Evolutionary conservation across 352 stramenopile species (phyloP).

Genomic region (Phytopythium montanum): DNA sequence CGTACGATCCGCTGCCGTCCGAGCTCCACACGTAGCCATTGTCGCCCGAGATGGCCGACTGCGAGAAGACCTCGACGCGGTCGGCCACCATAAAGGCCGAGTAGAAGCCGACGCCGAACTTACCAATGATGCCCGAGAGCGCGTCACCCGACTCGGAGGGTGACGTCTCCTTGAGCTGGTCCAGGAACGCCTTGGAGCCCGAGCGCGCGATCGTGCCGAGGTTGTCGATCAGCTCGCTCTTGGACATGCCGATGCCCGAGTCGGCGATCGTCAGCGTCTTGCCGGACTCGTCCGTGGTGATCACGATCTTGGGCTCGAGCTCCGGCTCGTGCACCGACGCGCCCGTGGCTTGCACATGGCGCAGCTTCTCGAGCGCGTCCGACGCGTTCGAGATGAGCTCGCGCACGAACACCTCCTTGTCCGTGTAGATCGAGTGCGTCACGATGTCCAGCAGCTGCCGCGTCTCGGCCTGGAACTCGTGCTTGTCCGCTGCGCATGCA

Average conservation of each 20-base stretch:
- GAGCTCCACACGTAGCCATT: slow-evolving; percentile 69
- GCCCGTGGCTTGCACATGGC: slow-evolving; percentile 89
- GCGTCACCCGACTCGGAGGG: slow-evolving; percentile 65
- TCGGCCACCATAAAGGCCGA: slow-evolving; percentile 99
- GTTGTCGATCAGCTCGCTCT: slow-evolving; percentile 96
- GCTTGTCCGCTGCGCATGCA: slow-evolving; percentile 38
- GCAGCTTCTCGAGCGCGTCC: slow-evolving; percentile 98
- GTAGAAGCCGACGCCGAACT: slow-evolving; percentile 99
- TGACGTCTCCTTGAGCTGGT: slow-evolving; percentile 86
- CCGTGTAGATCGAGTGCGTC: slow-evolving; percentile 99
- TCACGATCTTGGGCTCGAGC: slow-evolving; percentile 94
- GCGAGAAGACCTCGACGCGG: slow-evolving; percentile 92
- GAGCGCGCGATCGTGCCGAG: slow-evolving; percentile 98
- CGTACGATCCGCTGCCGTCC: slow-evolving; percentile 80
- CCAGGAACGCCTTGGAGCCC: slow-evolving; percentile 96
- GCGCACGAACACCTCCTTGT: slow-evolving; percentile 99
- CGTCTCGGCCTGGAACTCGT: slow-evolving; percentile 95
- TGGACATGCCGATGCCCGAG: slow-evolving; percentile 98
- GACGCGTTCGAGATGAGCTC: slow-evolving; percentile 99
- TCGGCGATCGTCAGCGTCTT: slow-evolving; percentile 98
- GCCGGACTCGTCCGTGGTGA: slow-evolving; percentile 94
- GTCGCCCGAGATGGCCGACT: slow-evolving; percentile 58
- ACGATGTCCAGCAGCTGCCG: slow-evolving; percentile 96
- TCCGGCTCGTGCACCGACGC: slow-evolving; percentile 73
- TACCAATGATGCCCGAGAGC: slow-evolving; percentile 95